Percentiles rank a stretch among this genome's conserved stretches.
Evolutionary conservation across 2,329 filamentous ascomycete genomes (phyloP).

Genomic region (Paecilomyces sp.): DNA sequence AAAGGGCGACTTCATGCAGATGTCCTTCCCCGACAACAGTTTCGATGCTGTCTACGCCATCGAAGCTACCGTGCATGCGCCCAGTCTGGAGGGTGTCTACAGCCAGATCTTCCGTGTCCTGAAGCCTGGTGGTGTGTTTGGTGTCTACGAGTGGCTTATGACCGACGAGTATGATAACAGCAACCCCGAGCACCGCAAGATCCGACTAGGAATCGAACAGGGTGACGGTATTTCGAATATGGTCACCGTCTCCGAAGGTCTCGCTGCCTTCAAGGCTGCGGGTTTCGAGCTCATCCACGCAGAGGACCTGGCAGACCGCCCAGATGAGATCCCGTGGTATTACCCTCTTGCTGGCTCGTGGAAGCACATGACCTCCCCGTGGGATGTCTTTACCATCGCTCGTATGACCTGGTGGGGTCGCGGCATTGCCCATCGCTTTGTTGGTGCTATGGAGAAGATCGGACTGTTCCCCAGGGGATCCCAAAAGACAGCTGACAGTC

Average conservation of each 20-base stretch:
- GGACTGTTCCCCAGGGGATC: conserved; percentile 73
- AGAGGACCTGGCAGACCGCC: conserved; percentile 76
- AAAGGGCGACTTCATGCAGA: conserved; percentile 99
- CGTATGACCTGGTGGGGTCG: conserved; percentile 86
- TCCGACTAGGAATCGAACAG: conserved; percentile 89
- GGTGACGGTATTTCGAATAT: conserved; percentile 98
- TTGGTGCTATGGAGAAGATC: conserved; percentile 68
- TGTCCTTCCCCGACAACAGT: conserved; percentile 83
- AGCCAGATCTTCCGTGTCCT: conserved; percentile 89
- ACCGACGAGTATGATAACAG: conserved; percentile 89
- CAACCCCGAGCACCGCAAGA: conserved; percentile 77
- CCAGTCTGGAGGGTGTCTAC: conserved; percentile 85
- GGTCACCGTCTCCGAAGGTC: conserved; percentile 75
- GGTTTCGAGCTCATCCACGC: conserved; percentile 78
- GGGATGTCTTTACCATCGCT: conserved; percentile 74
- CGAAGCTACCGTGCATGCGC: conserved; percentile 93
- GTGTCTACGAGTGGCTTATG: conserved; percentile 99
- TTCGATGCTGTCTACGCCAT: conserved; percentile 97
- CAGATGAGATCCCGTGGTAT: conserved; percentile 81
- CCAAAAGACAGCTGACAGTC: conserved; percentile 88
- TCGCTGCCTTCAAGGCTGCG: conserved; percentile 75
- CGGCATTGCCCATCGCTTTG: conserved; percentile 64
- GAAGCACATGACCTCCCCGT: conserved; percentile 70
- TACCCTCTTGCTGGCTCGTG: conserved; percentile 83
- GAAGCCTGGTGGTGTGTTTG: conserved; percentile 92